Base-by-base conservation (phyloP, 306 rosid species). In the Alnus glutinosa region DNA sequence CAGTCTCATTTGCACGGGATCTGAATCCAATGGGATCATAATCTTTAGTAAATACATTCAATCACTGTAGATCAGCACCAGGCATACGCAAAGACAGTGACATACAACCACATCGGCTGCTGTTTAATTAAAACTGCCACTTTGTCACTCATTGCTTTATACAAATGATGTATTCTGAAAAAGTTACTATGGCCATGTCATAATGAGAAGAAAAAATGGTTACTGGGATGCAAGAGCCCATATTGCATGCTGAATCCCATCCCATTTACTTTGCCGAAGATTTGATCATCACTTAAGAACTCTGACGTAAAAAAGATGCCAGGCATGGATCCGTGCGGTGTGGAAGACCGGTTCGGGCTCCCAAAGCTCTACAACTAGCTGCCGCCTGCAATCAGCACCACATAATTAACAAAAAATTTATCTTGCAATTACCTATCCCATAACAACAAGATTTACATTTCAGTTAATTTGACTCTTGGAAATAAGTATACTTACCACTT, bases 271-370 rank as follows among this genome's bases (percentile, higher is more conserved):
- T 42, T 4, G 30, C 55, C 66, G 48, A 32, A 14, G 71, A 5
- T 2, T 23, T 28, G 71, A 6, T 67, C 18, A 10, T 37, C 7
- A 23, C 47, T 7, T 16, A 9, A 28, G 49, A 63, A 69, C 42
- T 32, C 63, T 76, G 80, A 51, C 44, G 13, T 37, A 95, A 71
- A 82, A 83, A 91, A 19, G 94, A 62, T 44, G 94, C 85, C 83
- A 95, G 79, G 55, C 83, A 63, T n/a, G 96, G 94, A 86, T 92
- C 93, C 0, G 89, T 82, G 79, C 85, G 78, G 47, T 85, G 71
- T 55, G 96, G 98, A 83, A 95, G 97, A 78, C 96, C 97, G 55
- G 84, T 80, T 75, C 98, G 91, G 75, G 98, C 97, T 75, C 99
- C 99, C 88, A 91, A 73, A 80, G 83, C 94, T 82, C 96, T 87